Evolutionary conservation across 2,329 filamentous ascomycete species (phyloP).

Genomic region (Aspergillus aculeatus): DNA sequence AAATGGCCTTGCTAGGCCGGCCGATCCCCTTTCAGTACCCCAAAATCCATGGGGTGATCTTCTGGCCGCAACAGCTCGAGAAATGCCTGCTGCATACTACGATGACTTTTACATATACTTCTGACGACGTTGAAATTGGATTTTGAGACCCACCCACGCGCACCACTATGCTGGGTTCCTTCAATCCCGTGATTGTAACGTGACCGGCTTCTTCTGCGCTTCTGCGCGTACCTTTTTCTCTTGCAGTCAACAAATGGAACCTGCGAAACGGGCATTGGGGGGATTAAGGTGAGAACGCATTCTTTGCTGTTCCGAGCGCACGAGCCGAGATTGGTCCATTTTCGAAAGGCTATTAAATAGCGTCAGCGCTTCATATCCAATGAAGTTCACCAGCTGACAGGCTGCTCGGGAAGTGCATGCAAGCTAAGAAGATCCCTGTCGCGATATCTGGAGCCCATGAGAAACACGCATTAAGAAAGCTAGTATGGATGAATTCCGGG

Average conservation of each 20-base stretch:
- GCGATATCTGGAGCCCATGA: constrained; percentile 13
- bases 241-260: constrained; percentile 36
- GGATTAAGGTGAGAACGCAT: constrained; percentile 28
- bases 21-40: constrained; percentile 14
- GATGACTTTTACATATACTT: constrained; percentile 1
- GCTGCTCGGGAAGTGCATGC: constrained; percentile 26
- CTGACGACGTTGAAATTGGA: constrained; percentile 42
- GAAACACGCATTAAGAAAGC: constrained; percentile 14
- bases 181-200: constrained; percentile 41
- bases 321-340: constrained; percentile 27
- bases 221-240: constrained; percentile 26
- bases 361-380: constrained; percentile 27
- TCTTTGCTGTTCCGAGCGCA: constrained; percentile 16
- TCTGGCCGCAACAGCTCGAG: neutral
- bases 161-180: constrained; percentile 38
- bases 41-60: neutral
- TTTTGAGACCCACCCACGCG: constrained; percentile 37
- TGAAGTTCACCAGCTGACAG: constrained; percentile 18
- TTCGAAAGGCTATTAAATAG: constrained; percentile 24
- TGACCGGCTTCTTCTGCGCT: constrained; percentile 35
- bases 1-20: constrained; percentile 24
- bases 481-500: constrained; percentile 17
- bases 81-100: constrained; percentile 11
- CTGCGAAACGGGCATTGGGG: constrained; percentile 18
- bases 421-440: constrained; percentile 26